Conservation (phyloP, 2,329 filamentous ascomycete species). For the Ophiostoma piceae region DNA sequence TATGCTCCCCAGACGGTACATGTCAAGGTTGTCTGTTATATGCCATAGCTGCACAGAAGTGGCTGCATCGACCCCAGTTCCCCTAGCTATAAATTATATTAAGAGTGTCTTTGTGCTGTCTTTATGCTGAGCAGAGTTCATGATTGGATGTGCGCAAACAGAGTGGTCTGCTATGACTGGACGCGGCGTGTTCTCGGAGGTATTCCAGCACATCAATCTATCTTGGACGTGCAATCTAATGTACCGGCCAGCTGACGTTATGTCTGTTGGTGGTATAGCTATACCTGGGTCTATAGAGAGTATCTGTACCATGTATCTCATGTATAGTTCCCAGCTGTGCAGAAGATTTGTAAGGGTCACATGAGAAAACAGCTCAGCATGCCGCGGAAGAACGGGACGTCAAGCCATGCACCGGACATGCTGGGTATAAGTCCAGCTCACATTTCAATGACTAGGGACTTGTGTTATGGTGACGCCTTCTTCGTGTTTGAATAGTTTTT, state of each 20-base stretch:
- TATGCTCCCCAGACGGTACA: neutral
- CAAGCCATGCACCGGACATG: neutral
- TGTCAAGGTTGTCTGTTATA: neutral
- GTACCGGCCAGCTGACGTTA: conserved; percentile 1
- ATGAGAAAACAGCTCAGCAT: neutral
- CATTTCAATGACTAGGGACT: neutral
- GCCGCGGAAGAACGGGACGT: neutral
- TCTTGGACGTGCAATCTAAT: neutral
- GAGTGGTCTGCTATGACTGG: neutral
- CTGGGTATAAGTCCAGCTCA: neutral
- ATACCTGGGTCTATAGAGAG: too few relatives aligned
- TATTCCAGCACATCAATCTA: neutral
- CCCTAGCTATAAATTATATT: neutral
- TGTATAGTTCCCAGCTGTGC: neutral
- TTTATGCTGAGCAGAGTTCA: neutral
- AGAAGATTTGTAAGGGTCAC: neutral
- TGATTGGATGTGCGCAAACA: neutral
- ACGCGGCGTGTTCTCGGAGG: conserved; percentile 1
- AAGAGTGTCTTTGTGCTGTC: neutral
- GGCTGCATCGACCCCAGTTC: neutral
- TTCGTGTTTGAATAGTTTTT: neutral
- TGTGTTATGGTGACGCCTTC: too few relatives aligned
- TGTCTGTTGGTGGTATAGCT: neutral
- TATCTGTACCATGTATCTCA: too few relatives aligned
- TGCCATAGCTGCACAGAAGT: neutral